Conservation (phyloP, 2,329 filamentous ascomycete genomes). For the Cryphonectria carpinicola region DNA sequence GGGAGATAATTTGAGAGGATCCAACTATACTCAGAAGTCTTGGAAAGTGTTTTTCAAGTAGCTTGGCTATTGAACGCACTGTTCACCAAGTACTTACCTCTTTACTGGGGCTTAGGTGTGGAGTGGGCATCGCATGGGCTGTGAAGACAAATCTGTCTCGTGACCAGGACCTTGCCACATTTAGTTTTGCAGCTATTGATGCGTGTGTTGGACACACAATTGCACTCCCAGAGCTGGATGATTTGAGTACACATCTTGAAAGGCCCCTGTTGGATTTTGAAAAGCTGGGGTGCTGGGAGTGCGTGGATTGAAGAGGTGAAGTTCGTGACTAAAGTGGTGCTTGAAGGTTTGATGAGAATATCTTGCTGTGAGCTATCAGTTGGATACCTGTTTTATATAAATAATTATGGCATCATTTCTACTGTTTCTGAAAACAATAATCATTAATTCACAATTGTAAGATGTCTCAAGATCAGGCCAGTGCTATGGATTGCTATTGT, state of each 20-base stretch:
- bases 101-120: neutral
- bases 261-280: neutral
- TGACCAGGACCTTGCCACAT: neutral
- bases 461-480: neutral
- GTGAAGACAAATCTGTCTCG: neutral
- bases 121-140: neutral
- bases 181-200: neutral
- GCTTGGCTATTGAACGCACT: too few relatives aligned
- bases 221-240: slow-evolving; percentile 1
- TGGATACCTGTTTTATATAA: neutral
- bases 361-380: neutral
- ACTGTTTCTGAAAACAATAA: neutral
- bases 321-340: neutral
- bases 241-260: neutral
- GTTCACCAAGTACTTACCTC: neutral
- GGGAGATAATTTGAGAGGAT: too few relatives aligned
- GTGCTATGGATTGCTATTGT: neutral
- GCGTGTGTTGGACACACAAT: neutral
- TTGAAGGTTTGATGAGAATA: neutral
- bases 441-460: neutral
- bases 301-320: neutral
- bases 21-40: too few relatives aligned
- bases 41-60: too few relatives aligned
- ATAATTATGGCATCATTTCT: neutral
- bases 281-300: neutral